These are phyloP conservation scores for Pezicula neosporulosa DNA, from an alignment of 2,329 filamentous ascomycete species.

Conservation along the genomic window DNA sequence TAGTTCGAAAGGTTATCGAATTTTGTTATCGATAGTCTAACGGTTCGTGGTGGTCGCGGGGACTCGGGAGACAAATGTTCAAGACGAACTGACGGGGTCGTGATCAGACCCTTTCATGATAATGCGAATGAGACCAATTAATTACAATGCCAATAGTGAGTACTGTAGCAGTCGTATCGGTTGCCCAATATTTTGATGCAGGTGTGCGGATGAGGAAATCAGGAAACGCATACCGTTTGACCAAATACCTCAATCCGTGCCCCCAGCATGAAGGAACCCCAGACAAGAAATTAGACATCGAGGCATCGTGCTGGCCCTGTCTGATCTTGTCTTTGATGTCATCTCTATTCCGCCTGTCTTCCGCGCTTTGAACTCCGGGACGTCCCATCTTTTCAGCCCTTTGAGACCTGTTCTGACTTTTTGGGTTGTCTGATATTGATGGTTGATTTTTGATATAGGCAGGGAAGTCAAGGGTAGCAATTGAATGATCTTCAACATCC, in stretches of 20 bases:
- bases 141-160: too few species aligned
- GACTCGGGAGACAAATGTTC: too few species aligned
- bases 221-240: background rate
- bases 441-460: background rate
- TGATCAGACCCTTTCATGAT: background rate
- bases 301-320: background rate
- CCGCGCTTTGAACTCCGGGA: background rate
- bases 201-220: background rate
- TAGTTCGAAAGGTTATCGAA: background rate
- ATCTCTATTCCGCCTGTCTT: background rate
- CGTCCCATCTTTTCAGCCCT: background rate
- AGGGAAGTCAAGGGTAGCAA: background rate
- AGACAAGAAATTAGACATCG: background rate
- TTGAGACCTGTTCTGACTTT: background rate
- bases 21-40: background rate
- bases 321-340: background rate
- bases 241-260: background rate
- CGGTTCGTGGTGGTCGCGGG: background rate
- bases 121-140: background rate
- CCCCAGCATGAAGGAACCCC: background rate
- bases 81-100: background rate
- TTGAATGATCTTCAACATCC: background rate
- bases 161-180: too few species aligned
- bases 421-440: background rate
- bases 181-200: background rate